Base-by-base conservation (phyloP, 1,284 basidiomycete genomes). In the Leccinum griseonigrum region DNA sequence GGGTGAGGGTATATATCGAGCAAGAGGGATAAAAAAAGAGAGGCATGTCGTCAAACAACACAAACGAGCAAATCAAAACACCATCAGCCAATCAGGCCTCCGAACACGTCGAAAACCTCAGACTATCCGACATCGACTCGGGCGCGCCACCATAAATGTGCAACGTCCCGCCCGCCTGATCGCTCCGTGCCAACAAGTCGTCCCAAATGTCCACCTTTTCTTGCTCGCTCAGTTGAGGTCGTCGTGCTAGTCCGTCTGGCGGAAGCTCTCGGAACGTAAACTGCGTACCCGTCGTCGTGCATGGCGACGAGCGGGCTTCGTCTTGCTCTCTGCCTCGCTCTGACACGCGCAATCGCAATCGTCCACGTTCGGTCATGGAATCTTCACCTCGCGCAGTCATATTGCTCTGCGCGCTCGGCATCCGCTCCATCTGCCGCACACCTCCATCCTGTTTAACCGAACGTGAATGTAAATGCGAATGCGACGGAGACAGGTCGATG, bases 131-230 rank as follows among this genome's bases (percentile, higher is more conserved):
- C 67, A 81, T 68, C 55, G 83, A 74, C 31, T 73, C 75, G 26
- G 48, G 48, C 7, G 66, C 67, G 4, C 62, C 74, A 26, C 72
- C 69, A 6, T 79, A 78, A 5, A 88, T 67, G 68, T 85, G 87
- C 59, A 91, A 69, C 58, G 89, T 91, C 57, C 88, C 89, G 3
- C 88, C 88, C 2, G 89, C 88, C 57, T 73, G 71, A 52, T 80
- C 86, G 68, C 88, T 90, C 65, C 81, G 77, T 70, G 83, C 79
- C 62, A 91, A 73, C 60, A 91, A 68, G 62, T 85, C 85, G 63
- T 88, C 80, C 89, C 89, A 91, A 66, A 82, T 83, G 9, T 82
- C 84, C 8, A 82, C 80, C 75, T 91, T 91, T 76, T 91, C 87
- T 68, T 81, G 74, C 68, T 90, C 87, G 34, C 83, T 83, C 70